Conservation (phyloP, 139 green algal genomes). For the Haematococcus lacustris region DNA sequence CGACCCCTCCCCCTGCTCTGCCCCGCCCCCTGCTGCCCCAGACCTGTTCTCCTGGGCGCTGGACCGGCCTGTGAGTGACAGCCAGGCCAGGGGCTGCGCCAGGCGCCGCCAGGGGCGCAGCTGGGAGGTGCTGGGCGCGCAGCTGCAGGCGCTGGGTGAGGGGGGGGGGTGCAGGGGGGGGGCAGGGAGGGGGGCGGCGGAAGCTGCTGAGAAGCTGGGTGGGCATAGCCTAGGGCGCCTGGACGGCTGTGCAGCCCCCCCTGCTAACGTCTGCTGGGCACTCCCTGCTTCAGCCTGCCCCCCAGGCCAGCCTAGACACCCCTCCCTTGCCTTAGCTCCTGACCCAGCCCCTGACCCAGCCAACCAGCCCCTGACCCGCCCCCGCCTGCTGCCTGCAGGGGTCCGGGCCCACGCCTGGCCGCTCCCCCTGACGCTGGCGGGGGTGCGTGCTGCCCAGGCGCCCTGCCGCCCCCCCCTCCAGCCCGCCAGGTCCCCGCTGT, state of each 20-base stretch:
- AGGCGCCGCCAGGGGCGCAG: slow-evolving; percentile 66
- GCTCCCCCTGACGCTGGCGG: slow-evolving; percentile 14
- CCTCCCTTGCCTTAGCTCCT: too few species aligned
- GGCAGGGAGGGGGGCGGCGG: background rate
- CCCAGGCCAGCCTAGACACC: too few species aligned
- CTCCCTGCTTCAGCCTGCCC: too few species aligned
- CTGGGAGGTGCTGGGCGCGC: slow-evolving; percentile 67
- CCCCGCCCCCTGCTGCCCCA: slow-evolving; percentile 8
- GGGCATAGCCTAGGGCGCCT: background rate
- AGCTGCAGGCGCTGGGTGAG: slow-evolving; percentile 53
- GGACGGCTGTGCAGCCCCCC: background rate
- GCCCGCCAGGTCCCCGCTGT: too few species aligned
- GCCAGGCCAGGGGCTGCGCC: slow-evolving; percentile 58
- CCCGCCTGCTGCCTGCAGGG: slow-evolving; percentile 5
- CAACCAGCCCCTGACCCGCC: too few species aligned
- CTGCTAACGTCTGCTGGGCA: too few species aligned
- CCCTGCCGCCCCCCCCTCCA: too few species aligned
- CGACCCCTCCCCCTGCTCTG: background rate
- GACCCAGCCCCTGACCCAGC: too few species aligned
- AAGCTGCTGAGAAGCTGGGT: background rate
- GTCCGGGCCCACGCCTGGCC: slow-evolving; percentile 17
- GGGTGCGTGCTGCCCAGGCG: slow-evolving; percentile 10
- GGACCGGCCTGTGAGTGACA: slow-evolving; percentile 36
- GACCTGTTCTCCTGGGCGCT: slow-evolving; percentile 63
- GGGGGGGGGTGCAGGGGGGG: background rate